phyloP scores from a whole-genome alignment of 768 basidiomycete species.

The Boletus rubescentipes region DNA sequence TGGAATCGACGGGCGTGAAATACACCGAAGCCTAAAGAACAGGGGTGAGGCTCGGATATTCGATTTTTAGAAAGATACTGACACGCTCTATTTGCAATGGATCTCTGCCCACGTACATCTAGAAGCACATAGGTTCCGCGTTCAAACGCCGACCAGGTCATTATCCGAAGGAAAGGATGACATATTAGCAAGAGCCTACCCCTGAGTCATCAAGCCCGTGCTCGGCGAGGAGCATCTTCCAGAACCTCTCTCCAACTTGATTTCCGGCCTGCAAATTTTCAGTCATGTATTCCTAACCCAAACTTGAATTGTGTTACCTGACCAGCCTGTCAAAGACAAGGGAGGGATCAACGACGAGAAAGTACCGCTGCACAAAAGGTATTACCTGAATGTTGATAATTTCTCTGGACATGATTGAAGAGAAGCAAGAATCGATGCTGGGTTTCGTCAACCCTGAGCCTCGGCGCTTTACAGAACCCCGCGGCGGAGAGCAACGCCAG shows the following conservation, averaged over 20 bases:
- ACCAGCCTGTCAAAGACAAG: constrained; percentile 49
- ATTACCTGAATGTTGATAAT: constrained; percentile 79
- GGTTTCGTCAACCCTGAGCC: constrained; percentile 2
- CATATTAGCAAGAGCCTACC: constrained; percentile 38
- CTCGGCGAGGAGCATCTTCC: constrained; percentile 84
- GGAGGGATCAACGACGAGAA: constrained; percentile 6
- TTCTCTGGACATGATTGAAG: constrained; percentile 62
- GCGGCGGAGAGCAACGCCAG: constrained; percentile 8
- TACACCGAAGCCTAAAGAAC: constrained; percentile 68
- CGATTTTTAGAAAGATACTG: constrained; percentile 21
- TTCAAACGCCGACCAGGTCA: constrained; percentile 16
- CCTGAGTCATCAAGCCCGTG: constrained; percentile 77
- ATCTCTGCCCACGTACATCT: constrained; percentile 75
- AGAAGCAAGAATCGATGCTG: constrained; percentile 16
- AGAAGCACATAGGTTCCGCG: background rate
- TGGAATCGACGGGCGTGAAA: constrained; percentile 67
- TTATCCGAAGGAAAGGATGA: constrained; percentile 4
- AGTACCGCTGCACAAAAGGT: background rate
- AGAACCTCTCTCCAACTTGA: constrained; percentile 84
- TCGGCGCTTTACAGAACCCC: constrained; percentile 7
- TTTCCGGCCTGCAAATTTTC: constrained; percentile 56
- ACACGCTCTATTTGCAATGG: constrained; percentile 74
- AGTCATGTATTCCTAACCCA: constrained; percentile 13
- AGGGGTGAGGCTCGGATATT: background rate
- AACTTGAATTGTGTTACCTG: constrained; percentile 48